Evolutionary conservation across 805 yeast species (phyloP), one percentile per base, ranked within the genome.

Genomic region (Yamadazyma sp.): DNA sequence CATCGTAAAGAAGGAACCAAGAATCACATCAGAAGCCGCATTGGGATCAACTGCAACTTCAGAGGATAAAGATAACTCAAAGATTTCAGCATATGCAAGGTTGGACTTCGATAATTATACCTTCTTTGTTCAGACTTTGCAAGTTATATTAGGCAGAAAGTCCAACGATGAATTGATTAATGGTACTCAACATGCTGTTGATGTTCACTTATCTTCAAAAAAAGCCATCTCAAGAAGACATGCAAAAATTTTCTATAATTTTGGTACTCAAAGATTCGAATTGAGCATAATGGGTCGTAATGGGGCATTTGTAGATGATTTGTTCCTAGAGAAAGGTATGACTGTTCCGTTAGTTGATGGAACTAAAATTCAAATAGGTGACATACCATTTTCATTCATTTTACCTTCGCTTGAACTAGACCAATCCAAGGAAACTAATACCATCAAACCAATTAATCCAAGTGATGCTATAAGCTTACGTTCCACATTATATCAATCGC

Each of bases 271-370:
- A 55, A 65, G 95, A 45, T 93, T 93, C 53, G 98, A 93, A 59
- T 65, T 93, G 29, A 81, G 94, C 7, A 88, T 93, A 2, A 69
- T 89, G 48, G 98, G 98, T 13, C 75, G 96, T 48, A 93, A 93
- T 57, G 98, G 98, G 24, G 97, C 97, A 2, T 93, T 93, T 68
- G 95, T 93, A 3, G 93, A 91, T 58, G 96, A 88, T 46, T 70
- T 69, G 23, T 93, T 91, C 57, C 82, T 93, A 5, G 96, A 87
- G 53, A 78, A 84, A 42, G 97, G 96, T 7, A 80, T 86, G 23
- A 93, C 98, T 0, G 88, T 93, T 7, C 96, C 96, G 2, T 65
- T 93, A 30, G 70, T 69, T 15, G 86, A 91, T 59, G 85, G 82
- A 26, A 79, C 89, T 1, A 83, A 84, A 49, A 80, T 93, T 32